Evolutionary conservation across 257 asterid genomes (phyloP), one percentile per base, ranked within the genome.

Genomic region (Fraxinus anomala): DNA sequence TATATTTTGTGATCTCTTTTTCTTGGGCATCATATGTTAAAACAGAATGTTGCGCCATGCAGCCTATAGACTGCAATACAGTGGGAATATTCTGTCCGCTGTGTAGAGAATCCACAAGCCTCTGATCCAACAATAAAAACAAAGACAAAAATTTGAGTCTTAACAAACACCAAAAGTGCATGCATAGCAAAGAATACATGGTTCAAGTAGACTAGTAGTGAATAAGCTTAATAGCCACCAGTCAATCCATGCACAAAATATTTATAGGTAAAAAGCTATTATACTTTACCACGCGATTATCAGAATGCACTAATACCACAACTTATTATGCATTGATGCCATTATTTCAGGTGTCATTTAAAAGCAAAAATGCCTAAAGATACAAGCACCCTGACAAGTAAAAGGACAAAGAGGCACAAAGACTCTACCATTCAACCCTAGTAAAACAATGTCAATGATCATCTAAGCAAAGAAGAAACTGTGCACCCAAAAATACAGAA

Each of bases 11-110:
- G 76, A 92, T 86, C 85, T 73, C 89, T 72, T 86, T 80, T 82
- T 88, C 96, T n/a, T 86, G 90, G 79, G 83, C 85, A 83, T 87
- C 93, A 82, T 84, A 89, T 79, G 94, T 80, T 74, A 89, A 85
- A 78, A 80, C 71, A 21, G 88, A 92, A 82, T 89, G 82, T 68
- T 91, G 98, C 37, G 97, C 93, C 83, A 92, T 74, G 76, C 98
- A 92, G 79, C 98, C 97, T 73, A 94, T 78, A 79, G 97, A 92
- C 89, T 94, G 96, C 88, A 94, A 87, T 34, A 90, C 89, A 42
- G 97, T 88, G 24, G 94, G 91, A 81, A 81, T 68, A 85, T 89
- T 89, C 83, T 82, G 76, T 82, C 93, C 89, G 1, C 49, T 75
- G 70, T 68, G 79, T 82, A 94, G 86, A 84, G 90, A 84, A 82